Conservation (phyloP, 1,284 basidiomycete species). For the Anthracocystis walkeri region DNA sequence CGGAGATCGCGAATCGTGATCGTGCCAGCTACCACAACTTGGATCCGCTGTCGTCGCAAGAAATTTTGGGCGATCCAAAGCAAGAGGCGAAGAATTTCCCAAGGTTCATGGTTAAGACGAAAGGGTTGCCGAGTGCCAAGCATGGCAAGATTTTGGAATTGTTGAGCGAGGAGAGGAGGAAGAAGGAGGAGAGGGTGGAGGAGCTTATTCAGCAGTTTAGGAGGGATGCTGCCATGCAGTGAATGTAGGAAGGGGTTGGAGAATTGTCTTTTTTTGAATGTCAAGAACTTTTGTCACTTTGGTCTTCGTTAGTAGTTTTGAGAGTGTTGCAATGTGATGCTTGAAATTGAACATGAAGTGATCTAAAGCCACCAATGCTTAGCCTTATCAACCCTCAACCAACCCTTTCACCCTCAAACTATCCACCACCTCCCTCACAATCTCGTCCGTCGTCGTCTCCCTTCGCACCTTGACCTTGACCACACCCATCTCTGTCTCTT, state of each 20-base stretch:
- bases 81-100: conserved; percentile 29
- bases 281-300: too few relatives aligned
- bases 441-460: conserved; percentile 13
- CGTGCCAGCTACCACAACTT: conserved; percentile 17
- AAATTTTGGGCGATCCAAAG: conserved; percentile 12
- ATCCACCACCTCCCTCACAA: conserved; percentile 8
- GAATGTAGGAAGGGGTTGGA: too few relatives aligned
- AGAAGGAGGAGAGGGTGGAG: conserved; percentile 52
- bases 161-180: conserved; percentile 44
- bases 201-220: conserved; percentile 43
- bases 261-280: too few relatives aligned
- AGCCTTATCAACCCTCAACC: background rate
- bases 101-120: conserved; percentile 38
- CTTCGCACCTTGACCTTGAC: conserved; percentile 16
- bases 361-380: too few relatives aligned
- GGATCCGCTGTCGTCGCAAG: conserved; percentile 19
- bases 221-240: conserved; percentile 22
- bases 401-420: background rate
- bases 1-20: conserved; percentile 35
- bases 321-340: too few relatives aligned
- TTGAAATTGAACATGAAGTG: too few relatives aligned
- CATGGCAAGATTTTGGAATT: conserved; percentile 59
- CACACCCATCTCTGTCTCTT: conserved; percentile 20
- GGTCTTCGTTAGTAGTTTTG: too few relatives aligned
- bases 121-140: conserved; percentile 55